Evolutionary conservation across 169 alveolate genomes (phyloP), one percentile per base, ranked within the genome.

Genomic region (Cryptosporidium tyzzeri): DNA sequence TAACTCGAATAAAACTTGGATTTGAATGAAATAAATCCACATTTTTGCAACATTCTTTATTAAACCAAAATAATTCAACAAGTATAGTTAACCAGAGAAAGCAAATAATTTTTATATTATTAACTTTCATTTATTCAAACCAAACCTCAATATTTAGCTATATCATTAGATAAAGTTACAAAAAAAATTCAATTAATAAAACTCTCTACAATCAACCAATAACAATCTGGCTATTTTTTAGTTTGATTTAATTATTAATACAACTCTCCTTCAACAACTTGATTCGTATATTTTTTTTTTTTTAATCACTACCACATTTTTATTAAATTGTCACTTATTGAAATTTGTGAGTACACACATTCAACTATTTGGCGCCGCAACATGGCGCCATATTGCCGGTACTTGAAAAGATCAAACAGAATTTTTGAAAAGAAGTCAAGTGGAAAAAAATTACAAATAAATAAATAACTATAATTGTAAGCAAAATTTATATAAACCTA

Each of bases 301-400:
- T 33, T 7, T 10, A 3, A 31, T 65, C 5, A 8, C 4, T 21
- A 7, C 67, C 39, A 70, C 44, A 21, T 45, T 39, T 21, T 70
- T 70, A 70, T 9, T 35, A 31, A 29, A 67, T 26, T 33, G 33
- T 18, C 53, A 68, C 48, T 16, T 68, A 33, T 68, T 21, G 58
- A 21, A 31, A 31, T 58, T 74, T 80, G 73, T 80, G 75, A 80
- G 89, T 80, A 45, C 68, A 58, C 86, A 73, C 86, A 73, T 33
- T 23, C 18, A 18, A 41, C 29, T 16, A 0, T 3, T 3, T 31
- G 68, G 61, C 86, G 86, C 71, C 70, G 21, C 5, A 5, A 0
- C 5, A 0, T 2, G 3, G 62, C 35, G 35, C 35, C 71, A 65
- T 2, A 31, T 21, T 31, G 35, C 44, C 71, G 71, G 71, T 65